Evolutionary conservation across 495 filamentous ascomycete species (phyloP).

Genomic region (Neurospora africana): DNA sequence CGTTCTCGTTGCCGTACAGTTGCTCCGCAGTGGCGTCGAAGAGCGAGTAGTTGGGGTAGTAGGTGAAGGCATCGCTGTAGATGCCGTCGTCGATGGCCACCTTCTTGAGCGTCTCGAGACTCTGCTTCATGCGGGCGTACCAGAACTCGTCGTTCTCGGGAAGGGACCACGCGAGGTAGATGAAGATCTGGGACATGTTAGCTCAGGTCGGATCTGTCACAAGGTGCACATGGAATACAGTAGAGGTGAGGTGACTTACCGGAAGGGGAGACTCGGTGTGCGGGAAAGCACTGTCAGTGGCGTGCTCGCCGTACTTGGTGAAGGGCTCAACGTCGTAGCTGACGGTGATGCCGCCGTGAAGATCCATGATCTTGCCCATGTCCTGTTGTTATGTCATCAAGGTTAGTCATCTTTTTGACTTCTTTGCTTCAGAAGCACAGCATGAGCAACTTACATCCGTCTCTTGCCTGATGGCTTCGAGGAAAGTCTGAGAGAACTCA

Average conservation of each 20-base stretch:
- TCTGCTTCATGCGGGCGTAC: slow-evolving; percentile 8
- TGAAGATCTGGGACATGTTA: slow-evolving; percentile 10
- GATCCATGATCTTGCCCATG: not conserved
- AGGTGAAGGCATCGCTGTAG: slow-evolving; percentile 5
- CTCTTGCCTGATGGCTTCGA: slow-evolving; percentile 11
- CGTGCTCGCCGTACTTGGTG: slow-evolving; percentile 12
- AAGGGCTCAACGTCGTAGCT: slow-evolving; percentile 21
- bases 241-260: not conserved
- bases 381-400: not conserved
- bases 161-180: slow-evolving; percentile 16
- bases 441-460: not conserved
- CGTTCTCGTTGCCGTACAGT: slow-evolving; percentile 14
- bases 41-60: slow-evolving; percentile 19
- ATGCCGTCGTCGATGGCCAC: slow-evolving; percentile 15
- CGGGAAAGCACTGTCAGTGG: slow-evolving; percentile 15
- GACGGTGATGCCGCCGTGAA: slow-evolving; percentile 5
- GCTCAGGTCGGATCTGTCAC: not conserved
- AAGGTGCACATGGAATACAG: not conserved
- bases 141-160: slow-evolving; percentile 14
- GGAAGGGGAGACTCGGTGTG: slow-evolving; percentile 17
- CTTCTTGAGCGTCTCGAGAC: slow-evolving; percentile 6
- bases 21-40: slow-evolving; percentile 1
- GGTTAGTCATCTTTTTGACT: not conserved
- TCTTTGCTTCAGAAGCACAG: not conserved
- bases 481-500: slow-evolving; percentile 3